A percentile compares a stretch with the other conserved stretches of the same genome.
These are phyloP conservation scores for Yamadazyma sp. DNA, from an alignment of 805 yeast species.

Conservation along the genomic window DNA sequence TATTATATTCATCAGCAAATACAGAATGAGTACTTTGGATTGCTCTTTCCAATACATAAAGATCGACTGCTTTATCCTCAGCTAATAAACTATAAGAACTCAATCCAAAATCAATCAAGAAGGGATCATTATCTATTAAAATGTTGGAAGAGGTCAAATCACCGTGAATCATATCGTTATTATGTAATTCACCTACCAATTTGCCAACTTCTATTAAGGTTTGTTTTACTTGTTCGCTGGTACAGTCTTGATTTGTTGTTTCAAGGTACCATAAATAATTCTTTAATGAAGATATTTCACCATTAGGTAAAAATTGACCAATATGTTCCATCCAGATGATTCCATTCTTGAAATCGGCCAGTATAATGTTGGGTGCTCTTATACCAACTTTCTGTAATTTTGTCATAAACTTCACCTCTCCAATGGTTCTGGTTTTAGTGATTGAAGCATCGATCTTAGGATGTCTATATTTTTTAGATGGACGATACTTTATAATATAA, in stretches of 20 bases:
- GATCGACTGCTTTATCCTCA: slow-evolving; percentile 96
- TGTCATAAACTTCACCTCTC: slow-evolving; percentile 77
- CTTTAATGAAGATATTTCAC: slow-evolving; percentile 59
- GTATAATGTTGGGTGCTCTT: slow-evolving; percentile 68
- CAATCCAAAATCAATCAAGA: slow-evolving; percentile 87
- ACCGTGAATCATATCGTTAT: slow-evolving; percentile 82
- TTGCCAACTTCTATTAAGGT: slow-evolving; percentile 58
- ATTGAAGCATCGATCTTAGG: slow-evolving; percentile 72
- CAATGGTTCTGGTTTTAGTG: slow-evolving; percentile 75
- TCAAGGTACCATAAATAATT: slow-evolving; percentile 70
- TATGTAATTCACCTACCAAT: slow-evolving; percentile 68
- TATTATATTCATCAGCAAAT: slow-evolving; percentile 58
- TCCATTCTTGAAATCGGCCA: slow-evolving; percentile 75
- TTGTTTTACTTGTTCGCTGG: slow-evolving; percentile 34
- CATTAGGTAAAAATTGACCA: slow-evolving; percentile 54
- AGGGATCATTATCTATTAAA: slow-evolving; percentile 44
- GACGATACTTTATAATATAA: slow-evolving; percentile 79
- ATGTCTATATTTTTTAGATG: slow-evolving; percentile 88
- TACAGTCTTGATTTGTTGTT: slow-evolving; percentile 19
- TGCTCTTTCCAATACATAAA: slow-evolving; percentile 92
- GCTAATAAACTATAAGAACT: slow-evolving; percentile 70
- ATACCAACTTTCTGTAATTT: slow-evolving; percentile 55
- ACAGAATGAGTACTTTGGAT: slow-evolving; percentile 85
- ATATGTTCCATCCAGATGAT: slow-evolving; percentile 84
- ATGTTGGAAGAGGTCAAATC: slow-evolving; percentile 91